Evolutionary conservation across 1,284 basidiomycete genomes (phyloP).

Genomic region (Amylostereum areolatum): DNA sequence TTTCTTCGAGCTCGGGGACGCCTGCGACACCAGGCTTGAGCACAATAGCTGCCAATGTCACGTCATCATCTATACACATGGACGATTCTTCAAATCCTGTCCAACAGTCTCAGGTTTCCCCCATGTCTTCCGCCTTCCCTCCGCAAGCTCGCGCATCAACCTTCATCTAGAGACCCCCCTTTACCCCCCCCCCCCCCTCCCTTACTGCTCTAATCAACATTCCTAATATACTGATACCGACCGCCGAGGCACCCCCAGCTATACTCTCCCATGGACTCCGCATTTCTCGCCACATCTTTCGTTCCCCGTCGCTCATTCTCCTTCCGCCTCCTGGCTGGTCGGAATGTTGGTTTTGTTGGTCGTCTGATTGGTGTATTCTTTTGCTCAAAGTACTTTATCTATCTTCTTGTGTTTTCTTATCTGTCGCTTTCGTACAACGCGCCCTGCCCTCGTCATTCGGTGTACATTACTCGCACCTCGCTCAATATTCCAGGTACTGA

Average conservation of each 20-base stretch:
- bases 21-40: constrained; percentile 15
- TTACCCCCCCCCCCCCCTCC: background rate
- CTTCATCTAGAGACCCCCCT: constrained; percentile 7
- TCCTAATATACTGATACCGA: background rate
- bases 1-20: constrained; percentile 14
- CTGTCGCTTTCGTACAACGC: background rate
- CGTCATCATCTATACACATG: constrained; percentile 7
- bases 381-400: background rate
- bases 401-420: constrained; percentile 2
- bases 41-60: background rate
- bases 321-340: background rate
- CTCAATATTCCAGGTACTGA: too few species aligned
- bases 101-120: constrained; percentile 15
- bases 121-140: constrained; percentile 22
- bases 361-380: background rate
- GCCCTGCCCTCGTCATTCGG: constrained; percentile 2
- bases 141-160: constrained; percentile 13
- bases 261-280: background rate
- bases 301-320: background rate
- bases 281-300: background rate
- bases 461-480: background rate
- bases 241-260: background rate
- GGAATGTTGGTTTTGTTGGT: background rate
- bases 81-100: constrained; percentile 10
- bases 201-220: background rate